Evolutionary conservation across 768 basidiomycete genomes (phyloP), one percentile per base, ranked within the genome.

Genomic region (Leccinum rimulosum): DNA sequence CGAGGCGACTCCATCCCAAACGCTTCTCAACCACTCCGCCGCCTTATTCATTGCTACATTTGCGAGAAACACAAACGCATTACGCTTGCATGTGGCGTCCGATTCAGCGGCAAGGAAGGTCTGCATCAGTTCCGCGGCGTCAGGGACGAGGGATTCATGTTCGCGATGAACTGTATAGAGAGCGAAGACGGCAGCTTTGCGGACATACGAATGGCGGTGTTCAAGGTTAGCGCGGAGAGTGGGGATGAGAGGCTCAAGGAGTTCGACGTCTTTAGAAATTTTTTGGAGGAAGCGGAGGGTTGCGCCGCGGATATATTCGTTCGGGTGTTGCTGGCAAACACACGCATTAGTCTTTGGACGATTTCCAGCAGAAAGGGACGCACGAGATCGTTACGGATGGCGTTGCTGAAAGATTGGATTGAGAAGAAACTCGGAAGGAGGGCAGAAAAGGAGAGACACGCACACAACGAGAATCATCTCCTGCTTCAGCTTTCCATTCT

Each of bases 391-490:
- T 98, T 97, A 61, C 95, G 91, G 72, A 98, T 94, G 54, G 97
- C 95, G 70, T 98, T 98, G 64, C 94, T 95, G 67, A 36, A 63
- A 15, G 33, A 36, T 28, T 50, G 30, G 55, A 22, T 63, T 59
- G 55, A 61, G 60, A 38, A 66, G 51, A 43, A 47, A 54, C 27
- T 17, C 52, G 22, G 19, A n/a, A 36, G 64, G 17, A 17, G 38
- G 38, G 17, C 38, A 40, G 38, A 57, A 49, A 38, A 27, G 57
- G 49, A 28, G 33, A 33, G 38, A 53, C 17, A 85, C 93, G 72
- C 74, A 95, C 93, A 95, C 95, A 33, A 98, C 96, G 54, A 98
- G 84, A 70, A 98, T 98, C 96, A 98, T 98, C 79, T 99, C 96
- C 76, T 98, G 97, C 82, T 96, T 98, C 65, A 98, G 76, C 77